Conservation (phyloP, 345 rosid species). For the Odontarrhena argentea region DNA sequence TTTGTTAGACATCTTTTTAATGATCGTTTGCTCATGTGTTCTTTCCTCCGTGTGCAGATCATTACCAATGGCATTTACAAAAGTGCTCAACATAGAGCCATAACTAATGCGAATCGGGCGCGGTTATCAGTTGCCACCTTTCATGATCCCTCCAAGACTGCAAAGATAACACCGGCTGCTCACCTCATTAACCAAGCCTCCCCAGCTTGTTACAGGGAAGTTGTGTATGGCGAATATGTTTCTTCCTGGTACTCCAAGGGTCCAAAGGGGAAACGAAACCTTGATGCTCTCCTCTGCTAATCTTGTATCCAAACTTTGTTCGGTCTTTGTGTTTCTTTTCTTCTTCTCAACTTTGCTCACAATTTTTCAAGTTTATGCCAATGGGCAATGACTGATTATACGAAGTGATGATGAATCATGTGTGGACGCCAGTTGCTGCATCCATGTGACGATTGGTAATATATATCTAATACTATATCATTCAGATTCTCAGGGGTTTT, state of each 20-base stretch:
- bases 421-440: background rate
- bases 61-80: slow-evolving; percentile 76
- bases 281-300: slow-evolving; percentile 57
- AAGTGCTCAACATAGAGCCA: slow-evolving; percentile 71
- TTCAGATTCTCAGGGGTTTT: too few relatives aligned
- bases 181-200: slow-evolving; percentile 49
- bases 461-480: too few relatives aligned
- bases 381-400: background rate
- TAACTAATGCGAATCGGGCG: slow-evolving; percentile 61
- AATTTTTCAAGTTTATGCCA: background rate
- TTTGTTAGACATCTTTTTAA: too few relatives aligned
- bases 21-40: too few relatives aligned
- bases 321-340: background rate
- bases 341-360: background rate
- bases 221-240: slow-evolving; percentile 64
- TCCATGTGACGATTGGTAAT: too few relatives aligned
- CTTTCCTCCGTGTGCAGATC: slow-evolving; percentile 46
- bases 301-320: slow-evolving; percentile 14
- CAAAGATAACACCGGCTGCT: slow-evolving; percentile 58
- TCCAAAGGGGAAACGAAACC: slow-evolving; percentile 77
- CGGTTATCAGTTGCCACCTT: slow-evolving; percentile 81
- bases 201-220: slow-evolving; percentile 50
- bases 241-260: slow-evolving; percentile 85
- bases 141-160: slow-evolving; percentile 81
- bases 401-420: background rate